Evolutionary conservation across 441 rosid species (phyloP).

Genomic region (Breynia disticha): DNA sequence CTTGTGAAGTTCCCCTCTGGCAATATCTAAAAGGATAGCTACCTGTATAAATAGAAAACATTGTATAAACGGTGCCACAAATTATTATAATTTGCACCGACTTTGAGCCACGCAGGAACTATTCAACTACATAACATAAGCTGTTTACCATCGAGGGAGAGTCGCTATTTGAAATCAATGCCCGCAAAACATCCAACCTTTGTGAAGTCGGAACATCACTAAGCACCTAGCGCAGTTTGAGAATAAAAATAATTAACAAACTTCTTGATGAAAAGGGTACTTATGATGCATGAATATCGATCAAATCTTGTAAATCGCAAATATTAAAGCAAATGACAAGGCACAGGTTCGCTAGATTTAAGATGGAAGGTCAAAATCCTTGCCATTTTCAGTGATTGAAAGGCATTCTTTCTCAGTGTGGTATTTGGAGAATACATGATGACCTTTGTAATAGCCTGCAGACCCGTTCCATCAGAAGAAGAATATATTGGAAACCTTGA

Average conservation of each 20-base stretch:
- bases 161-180: constrained; percentile 40
- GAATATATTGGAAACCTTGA: constrained; percentile 4
- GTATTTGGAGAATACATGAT: constrained; percentile 53
- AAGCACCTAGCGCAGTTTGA: constrained; percentile 39
- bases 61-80: constrained; percentile 3
- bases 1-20: constrained; percentile 42
- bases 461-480: neutral
- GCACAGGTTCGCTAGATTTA: neutral
- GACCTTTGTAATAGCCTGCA: constrained; percentile 55
- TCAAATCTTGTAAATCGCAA: neutral
- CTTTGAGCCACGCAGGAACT: neutral
- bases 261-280: neutral
- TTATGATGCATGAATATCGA: neutral
- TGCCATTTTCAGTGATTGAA: constrained; percentile 67
- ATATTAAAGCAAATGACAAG: neutral
- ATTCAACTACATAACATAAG: neutral
- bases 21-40: constrained; percentile 76
- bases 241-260: neutral
- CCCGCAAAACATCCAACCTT: constrained; percentile 48
- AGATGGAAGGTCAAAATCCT: constrained; percentile 11
- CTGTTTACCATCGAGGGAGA: constrained; percentile 82
- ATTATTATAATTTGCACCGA: neutral
- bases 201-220: constrained; percentile 60
- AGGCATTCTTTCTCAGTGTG: constrained; percentile 51
- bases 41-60: constrained; percentile 30